phyloP scores from a whole-genome alignment of 129 eudicot species.

The Pseudognaphalium luteoalbum region DNA sequence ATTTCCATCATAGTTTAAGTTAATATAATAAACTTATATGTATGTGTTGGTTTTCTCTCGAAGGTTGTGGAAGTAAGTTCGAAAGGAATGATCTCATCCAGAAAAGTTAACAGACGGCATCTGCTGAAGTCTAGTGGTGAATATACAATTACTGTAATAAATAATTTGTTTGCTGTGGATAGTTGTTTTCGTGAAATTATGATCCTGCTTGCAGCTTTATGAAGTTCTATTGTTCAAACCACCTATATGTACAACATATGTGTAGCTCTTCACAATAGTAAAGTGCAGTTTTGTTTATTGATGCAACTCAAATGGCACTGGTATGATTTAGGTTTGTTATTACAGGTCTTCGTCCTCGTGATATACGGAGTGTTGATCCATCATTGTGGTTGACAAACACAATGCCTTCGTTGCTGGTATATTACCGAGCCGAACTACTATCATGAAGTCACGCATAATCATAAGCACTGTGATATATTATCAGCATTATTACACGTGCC shows the following conservation, averaged over 20 bases:
- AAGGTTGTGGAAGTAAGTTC: slow-evolving; percentile 94
- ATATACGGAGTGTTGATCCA: slow-evolving; percentile 95
- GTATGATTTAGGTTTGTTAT: slow-evolving; percentile 19
- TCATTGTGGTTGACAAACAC: slow-evolving; percentile 94
- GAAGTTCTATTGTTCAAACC: slow-evolving; percentile 10
- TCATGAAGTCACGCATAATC: slow-evolving; percentile 33
- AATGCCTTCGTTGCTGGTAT: slow-evolving; percentile 95
- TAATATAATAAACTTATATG: not conserved
- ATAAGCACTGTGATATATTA: not conserved
- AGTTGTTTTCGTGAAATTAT: not conserved
- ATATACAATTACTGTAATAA: slow-evolving; percentile 21
- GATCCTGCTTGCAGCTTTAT: not conserved
- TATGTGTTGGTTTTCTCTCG: slow-evolving; percentile 16
- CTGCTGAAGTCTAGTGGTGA: slow-evolving; percentile 93
- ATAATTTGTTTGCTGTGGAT: slow-evolving; percentile 15
- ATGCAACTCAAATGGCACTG: slow-evolving; percentile 10
- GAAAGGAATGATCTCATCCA: slow-evolving; percentile 73
- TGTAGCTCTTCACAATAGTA: not conserved
- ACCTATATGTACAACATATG: not conserved
- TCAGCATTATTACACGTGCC: not conserved
- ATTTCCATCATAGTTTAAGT: not conserved
- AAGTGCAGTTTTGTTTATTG: slow-evolving; percentile 2
- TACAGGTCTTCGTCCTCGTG: slow-evolving; percentile 97
- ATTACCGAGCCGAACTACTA: slow-evolving; percentile 2
- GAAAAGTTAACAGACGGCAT: slow-evolving; percentile 75